These are phyloP conservation scores for Dianthus caryophyllus DNA, from an alignment of 148 eudicot genomes.

Conservation along the genomic window DNA sequence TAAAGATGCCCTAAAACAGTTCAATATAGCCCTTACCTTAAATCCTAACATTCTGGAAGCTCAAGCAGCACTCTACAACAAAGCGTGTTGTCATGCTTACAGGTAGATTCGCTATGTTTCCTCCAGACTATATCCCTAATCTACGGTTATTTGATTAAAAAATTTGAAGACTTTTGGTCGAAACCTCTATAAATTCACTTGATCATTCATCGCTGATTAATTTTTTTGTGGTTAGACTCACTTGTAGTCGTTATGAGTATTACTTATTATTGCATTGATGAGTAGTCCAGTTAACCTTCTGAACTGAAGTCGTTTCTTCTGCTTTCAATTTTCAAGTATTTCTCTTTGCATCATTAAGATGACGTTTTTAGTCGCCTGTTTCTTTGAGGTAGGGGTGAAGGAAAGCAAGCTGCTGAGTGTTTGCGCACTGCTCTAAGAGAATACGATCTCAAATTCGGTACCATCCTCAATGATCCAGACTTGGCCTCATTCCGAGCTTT, in stretches of 20 bases:
- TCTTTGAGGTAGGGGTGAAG: slow-evolving; percentile 82
- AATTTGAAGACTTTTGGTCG: not conserved
- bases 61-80: slow-evolving; percentile 99
- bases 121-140: not conserved
- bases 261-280: too few relatives aligned
- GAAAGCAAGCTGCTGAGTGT: slow-evolving; percentile 85
- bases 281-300: too few relatives aligned
- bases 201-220: not conserved
- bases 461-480: slow-evolving; percentile 98
- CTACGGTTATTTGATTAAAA: not conserved
- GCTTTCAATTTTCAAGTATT: not conserved
- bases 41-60: slow-evolving; percentile 84
- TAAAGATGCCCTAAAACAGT: slow-evolving; percentile 77
- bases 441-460: slow-evolving; percentile 86
- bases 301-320: too few relatives aligned
- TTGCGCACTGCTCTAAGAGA: slow-evolving; percentile 87
- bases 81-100: slow-evolving; percentile 98
- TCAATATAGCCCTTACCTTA: slow-evolving; percentile 78
- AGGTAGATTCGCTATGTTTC: slow-evolving; percentile 42
- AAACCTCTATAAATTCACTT: not conserved
- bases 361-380: slow-evolving; percentile 16
- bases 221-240: not conserved
- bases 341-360: slow-evolving; percentile 11
- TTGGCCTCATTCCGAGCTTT: slow-evolving; percentile 90
- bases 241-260: too few relatives aligned